Base-by-base conservation (phyloP, 257 asterid species). In the Ligustrum vulgare region DNA sequence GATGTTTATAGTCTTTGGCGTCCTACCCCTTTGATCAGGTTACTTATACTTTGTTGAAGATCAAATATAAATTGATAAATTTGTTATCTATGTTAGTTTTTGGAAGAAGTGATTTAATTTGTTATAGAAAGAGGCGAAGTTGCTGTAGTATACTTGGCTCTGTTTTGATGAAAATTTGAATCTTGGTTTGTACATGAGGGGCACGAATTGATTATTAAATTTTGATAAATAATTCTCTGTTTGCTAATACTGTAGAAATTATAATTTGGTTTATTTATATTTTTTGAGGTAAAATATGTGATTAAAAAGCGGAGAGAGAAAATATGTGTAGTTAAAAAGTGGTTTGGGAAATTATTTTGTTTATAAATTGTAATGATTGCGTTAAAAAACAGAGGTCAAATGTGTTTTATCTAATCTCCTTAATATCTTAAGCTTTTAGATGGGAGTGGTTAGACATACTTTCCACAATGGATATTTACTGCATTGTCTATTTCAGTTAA, bases 21-120 rank as follows among this genome's bases (percentile, higher is more conserved):
- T 4, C 98, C 98, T 1, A 92, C 98, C 6, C 98, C 98, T 35
- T 82, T 94, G n/a, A 94, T 92, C 83, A 87, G 98, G 98, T 94
- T 75, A 11, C 79, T 65, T 31, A 67, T 73, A 7, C 33, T 32
- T 69, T 6, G 18, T 76, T 11, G 15, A 22, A 7, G 32, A 20
- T 58, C 23, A 22, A 3, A 60, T 22, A 22, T 3, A 23, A 8
- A 23, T 23, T 60, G 6, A 60, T 25, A 22, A 60, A 22, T 3
- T 58, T 58, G 5, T 22, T 22, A 32, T 15, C 65, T 22, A 2
- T 22, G 15, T 22, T 22, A 8, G 67, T 60, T 22, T 6, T 60
- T 22, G 67, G 31, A 56, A 6, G 11, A 56, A 3, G 25, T 56
- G 64, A 56, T 56, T n/a, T 54, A 54, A 56, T 1, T 7, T 20